Evolutionary conservation across 805 yeast species (phyloP).

Genomic region (Pichia exigua): DNA sequence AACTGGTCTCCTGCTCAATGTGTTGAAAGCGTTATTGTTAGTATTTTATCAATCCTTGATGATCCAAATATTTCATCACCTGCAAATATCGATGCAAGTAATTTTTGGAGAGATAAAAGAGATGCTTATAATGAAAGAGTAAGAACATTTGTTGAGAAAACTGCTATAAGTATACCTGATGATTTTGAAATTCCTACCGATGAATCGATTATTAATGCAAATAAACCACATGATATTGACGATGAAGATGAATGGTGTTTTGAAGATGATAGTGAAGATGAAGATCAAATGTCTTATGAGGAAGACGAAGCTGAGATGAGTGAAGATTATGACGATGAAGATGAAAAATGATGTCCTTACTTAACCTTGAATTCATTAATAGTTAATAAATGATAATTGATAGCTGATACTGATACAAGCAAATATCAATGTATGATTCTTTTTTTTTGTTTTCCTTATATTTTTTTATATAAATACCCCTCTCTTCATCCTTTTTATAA

Average conservation of each 20-base stretch:
- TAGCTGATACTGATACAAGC: neutral
- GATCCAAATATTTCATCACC: constrained; percentile 93
- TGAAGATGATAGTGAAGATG: constrained; percentile 55
- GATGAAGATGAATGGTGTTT: constrained; percentile 47
- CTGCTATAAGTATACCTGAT: constrained; percentile 78
- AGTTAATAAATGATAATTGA: neutral
- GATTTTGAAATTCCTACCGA: constrained; percentile 68
- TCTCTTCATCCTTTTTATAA: neutral
- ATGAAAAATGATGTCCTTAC: constrained; percentile 14
- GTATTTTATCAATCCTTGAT: constrained; percentile 82
- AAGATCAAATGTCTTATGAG: constrained; percentile 35
- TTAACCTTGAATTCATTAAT: neutral
- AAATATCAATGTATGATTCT: neutral
- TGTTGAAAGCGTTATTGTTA: constrained; percentile 82
- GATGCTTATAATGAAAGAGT: constrained; percentile 71
- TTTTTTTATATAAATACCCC: neutral
- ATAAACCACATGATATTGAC: constrained; percentile 17
- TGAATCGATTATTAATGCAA: constrained; percentile 18
- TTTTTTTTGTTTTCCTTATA: neutral
- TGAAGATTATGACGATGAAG: constrained; percentile 37
- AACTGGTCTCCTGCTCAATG: constrained; percentile 94
- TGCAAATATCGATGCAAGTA: constrained; percentile 94
- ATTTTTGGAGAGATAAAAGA: constrained; percentile 76
- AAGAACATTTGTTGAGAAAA: constrained; percentile 71
- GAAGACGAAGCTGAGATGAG: constrained; percentile 38